Conservation (phyloP, 495 filamentous ascomycete genomes). For the Talaromyces stipitatus region DNA sequence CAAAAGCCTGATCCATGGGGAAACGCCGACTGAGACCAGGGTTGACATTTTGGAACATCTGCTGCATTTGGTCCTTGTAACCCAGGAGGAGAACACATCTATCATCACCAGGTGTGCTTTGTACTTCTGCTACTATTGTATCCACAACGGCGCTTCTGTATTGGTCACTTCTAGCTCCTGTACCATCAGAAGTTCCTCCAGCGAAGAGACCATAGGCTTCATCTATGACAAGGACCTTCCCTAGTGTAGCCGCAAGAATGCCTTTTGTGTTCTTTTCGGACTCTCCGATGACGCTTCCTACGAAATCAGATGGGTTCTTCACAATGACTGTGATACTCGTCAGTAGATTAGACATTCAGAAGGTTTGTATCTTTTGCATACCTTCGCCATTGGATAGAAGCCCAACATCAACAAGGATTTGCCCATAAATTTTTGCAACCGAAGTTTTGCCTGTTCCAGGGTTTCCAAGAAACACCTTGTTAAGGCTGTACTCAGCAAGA, state of each 20-base stretch:
- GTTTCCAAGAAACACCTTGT: conserved; percentile 62
- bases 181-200: conserved; percentile 15
- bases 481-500: conserved; percentile 51
- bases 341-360: conserved; percentile 9
- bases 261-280: conserved; percentile 68
- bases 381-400: conserved; percentile 56
- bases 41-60: conserved; percentile 77
- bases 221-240: conserved; percentile 73
- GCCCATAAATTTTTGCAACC: conserved; percentile 65
- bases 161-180: conserved; percentile 30
- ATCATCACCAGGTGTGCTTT: conserved; percentile 69
- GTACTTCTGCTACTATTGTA: conserved; percentile 79
- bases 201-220: conserved; percentile 57
- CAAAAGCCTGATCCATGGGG: conserved; percentile 54
- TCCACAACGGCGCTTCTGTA: conserved; percentile 63
- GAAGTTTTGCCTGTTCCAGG: conserved; percentile 75
- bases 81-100: conserved; percentile 71
- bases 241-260: conserved; percentile 55
- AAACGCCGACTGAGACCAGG: conserved; percentile 67
- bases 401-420: conserved; percentile 55
- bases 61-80: conserved; percentile 67
- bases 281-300: conserved; percentile 53
- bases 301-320: conserved; percentile 68
- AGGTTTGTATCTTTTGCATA: conserved; percentile 16
- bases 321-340: conserved; percentile 42